Base-by-base conservation (phyloP, 371 early-diverging fungal genomes). In the Mucor piriformis region DNA sequence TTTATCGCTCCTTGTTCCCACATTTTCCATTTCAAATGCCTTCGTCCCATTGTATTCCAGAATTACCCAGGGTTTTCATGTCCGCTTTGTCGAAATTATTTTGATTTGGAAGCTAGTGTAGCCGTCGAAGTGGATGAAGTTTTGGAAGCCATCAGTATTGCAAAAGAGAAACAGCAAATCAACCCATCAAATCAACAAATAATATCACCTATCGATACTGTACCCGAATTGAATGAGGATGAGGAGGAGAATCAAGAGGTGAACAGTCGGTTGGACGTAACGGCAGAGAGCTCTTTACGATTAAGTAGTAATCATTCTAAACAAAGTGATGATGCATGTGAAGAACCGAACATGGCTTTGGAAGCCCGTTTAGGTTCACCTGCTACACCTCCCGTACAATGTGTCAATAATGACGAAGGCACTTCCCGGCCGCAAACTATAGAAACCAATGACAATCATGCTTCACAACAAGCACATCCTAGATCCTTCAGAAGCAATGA, bases 1-100 rank as follows among this genome's bases (percentile, higher is more conserved):
- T 95, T 95, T 70, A 80, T 95, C 25, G 90, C 95, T 3, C 95
- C 95, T 1, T 95, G 95, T 64, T 94, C 93, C 7, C 95, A 95
- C 65, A 88, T 90, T 58, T 95, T 89, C 75, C 95, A 95, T 63
- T 95, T 88, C 79, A 93, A 92, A 70, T 95, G 95, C 70, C 83
- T 94, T 56, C 81, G 83, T 34, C 83, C 88, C 5, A 56, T 70
- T 35, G 70, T 94, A 13, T 51, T 68, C 53, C 65, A 72, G 51
- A 67, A 76, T 50, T 81, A 82, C 46, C 81, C 92, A 18, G 90
- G 89, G 57, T 94, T 95, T 73, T 85, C 85, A 54, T 95, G 96
- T 70, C 95, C 96, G 20, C 82, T 95, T 37, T 95, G 96, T 70
- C 85, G 96, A 37, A 93, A 90, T 35, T 94, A 90, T 53, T 95